Evolutionary conservation across 164 flowering plant genomes (phyloP).

Genomic region (Chimonanthus salicifolius): DNA sequence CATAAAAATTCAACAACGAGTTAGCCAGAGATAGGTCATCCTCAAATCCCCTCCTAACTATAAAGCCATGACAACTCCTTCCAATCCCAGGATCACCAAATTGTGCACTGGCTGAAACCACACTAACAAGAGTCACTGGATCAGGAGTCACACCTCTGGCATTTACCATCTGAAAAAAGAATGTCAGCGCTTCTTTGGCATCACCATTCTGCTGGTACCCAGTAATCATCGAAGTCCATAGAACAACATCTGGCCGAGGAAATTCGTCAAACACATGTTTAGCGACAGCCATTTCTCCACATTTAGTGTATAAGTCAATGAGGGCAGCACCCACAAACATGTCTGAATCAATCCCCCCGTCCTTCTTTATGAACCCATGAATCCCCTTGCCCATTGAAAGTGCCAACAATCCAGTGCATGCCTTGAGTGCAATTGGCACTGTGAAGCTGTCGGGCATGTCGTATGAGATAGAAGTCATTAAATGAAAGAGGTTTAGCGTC

Average conservation of each 20-base stretch:
- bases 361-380: conserved; percentile 45
- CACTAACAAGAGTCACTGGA: conserved; percentile 45
- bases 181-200: conserved; percentile 30
- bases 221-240: conserved; percentile 61
- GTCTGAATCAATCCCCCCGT: conserved; percentile 19
- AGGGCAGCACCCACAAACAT: conserved; percentile 56
- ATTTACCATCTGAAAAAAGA: conserved; percentile 25
- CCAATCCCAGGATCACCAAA: conserved; percentile 23
- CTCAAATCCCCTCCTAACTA: conserved; percentile 29
- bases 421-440: conserved; percentile 38
- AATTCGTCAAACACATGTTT: conserved; percentile 39
- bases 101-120: conserved; percentile 47
- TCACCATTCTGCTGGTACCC: conserved; percentile 46
- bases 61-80: conserved; percentile 43
- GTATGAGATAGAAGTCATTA: conserved; percentile 14
- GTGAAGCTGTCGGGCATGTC: conserved; percentile 37
- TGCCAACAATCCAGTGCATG: conserved; percentile 35
- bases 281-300: conserved; percentile 44
- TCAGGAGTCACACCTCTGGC: conserved; percentile 22
- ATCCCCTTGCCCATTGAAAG: conserved; percentile 30
- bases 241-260: conserved; percentile 38
- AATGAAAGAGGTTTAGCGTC: conserved; percentile 29
- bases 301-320: conserved; percentile 47
- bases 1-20: conserved; percentile 48
- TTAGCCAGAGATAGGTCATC: conserved; percentile 31